Percentiles rank a stretch among this genome's conserved stretches.
Conservation (phyloP, 148 eudicot species). For the Rhododendron ovatum region DNA sequence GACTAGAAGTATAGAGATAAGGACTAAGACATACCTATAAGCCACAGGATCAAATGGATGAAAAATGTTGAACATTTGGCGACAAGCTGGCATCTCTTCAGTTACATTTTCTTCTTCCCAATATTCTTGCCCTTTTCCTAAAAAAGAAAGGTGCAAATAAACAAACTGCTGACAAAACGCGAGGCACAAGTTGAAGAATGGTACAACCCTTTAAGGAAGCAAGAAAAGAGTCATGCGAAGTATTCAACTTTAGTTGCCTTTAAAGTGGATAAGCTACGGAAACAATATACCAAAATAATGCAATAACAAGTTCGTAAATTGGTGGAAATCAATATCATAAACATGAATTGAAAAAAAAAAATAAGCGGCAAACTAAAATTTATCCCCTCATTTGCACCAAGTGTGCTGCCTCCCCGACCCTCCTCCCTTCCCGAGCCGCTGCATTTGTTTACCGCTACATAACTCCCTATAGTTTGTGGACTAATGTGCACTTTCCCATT, state of each 20-base stretch:
- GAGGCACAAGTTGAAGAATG: background rate
- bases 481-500: background rate
- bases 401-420: background rate
- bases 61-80: conserved; percentile 88
- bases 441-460: background rate
- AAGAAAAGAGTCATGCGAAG: background rate
- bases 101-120: conserved; percentile 80
- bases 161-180: background rate
- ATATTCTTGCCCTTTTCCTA: conserved; percentile 78
- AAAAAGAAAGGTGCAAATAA: background rate
- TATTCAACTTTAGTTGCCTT: background rate
- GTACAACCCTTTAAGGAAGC: background rate
- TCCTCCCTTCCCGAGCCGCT: background rate
- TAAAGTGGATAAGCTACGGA: background rate
- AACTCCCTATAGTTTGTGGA: background rate
- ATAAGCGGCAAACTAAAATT: background rate
- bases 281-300: background rate
- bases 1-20: background rate
- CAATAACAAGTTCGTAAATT: background rate
- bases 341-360: background rate
- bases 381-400: background rate
- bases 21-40: conserved; percentile 54
- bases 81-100: conserved; percentile 95
- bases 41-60: conserved; percentile 99
- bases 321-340: background rate